These are phyloP conservation scores for Mycotypha africana DNA, from an alignment of 371 early-diverging fungal species.

Conservation along the genomic window DNA sequence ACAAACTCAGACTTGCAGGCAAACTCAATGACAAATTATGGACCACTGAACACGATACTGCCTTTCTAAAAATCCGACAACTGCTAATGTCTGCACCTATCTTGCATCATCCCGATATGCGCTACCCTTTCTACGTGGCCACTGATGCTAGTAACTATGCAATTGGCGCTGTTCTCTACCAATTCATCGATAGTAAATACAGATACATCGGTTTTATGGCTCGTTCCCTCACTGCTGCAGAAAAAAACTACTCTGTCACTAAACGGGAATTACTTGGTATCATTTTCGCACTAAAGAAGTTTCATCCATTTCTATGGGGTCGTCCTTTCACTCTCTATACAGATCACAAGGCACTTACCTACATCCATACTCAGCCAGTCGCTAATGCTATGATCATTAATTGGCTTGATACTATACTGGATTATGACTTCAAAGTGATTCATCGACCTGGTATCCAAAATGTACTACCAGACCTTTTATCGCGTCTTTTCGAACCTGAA, in stretches of 20 bases:
- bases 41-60: slow-evolving; percentile 1
- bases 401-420: slow-evolving; percentile 11
- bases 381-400: slow-evolving; percentile 2
- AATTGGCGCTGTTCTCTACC: slow-evolving; percentile 28
- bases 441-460: too few species aligned
- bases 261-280: slow-evolving; percentile 2
- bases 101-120: slow-evolving; percentile 18
- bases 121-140: slow-evolving; percentile 20
- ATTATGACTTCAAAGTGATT: slow-evolving; percentile 4
- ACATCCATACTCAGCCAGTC: too few species aligned
- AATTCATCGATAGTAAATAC: slow-evolving; percentile 1
- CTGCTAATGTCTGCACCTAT: background rate
- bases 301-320: slow-evolving; percentile 29
- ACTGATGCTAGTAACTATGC: slow-evolving; percentile 38
- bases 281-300: slow-evolving; percentile 17
- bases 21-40: slow-evolving; percentile 1
- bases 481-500: background rate
- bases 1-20: slow-evolving; percentile 9
- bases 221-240: background rate
- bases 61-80: slow-evolving; percentile 8
- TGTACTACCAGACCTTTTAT: slow-evolving; percentile 4
- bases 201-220: slow-evolving; percentile 18
- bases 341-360: slow-evolving; percentile 8
- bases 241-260: background rate
- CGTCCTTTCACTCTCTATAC: slow-evolving; percentile 16